A percentile compares a stretch with the other conserved stretches of the same genome.
phyloP scores from a whole-genome alignment of 169 alveolate species.

The Condylostoma magnum region DNA sequence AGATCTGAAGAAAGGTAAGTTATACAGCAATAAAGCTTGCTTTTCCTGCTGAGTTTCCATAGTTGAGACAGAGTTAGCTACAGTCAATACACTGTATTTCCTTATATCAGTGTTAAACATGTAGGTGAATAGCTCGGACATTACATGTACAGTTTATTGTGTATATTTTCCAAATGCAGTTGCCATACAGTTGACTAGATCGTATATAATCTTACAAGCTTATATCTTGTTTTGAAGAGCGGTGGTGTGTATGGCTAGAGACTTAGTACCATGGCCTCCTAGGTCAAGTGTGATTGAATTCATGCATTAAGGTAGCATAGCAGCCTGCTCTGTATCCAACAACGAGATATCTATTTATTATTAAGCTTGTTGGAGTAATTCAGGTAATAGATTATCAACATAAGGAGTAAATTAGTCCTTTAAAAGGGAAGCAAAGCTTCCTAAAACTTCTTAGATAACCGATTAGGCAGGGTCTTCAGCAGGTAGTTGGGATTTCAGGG shows the following conservation, averaged over 20 bases:
- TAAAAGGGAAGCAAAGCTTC: not conserved
- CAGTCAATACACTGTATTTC: slow-evolving; percentile 17
- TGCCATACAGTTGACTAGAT: not conserved
- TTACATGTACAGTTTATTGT: not conserved
- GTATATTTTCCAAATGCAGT: not conserved
- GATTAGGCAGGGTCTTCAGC: slow-evolving; percentile 22
- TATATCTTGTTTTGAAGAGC: slow-evolving; percentile 17
- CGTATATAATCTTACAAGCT: slow-evolving; percentile 21
- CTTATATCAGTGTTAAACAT: slow-evolving; percentile 4
- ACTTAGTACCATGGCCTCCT: slow-evolving; percentile 22
- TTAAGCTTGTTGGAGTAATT: not conserved
- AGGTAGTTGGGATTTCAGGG: not conserved
- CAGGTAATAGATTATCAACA: slow-evolving; percentile 10
- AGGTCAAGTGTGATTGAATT: slow-evolving; percentile 18
- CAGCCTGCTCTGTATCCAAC: not conserved
- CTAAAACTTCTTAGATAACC: slow-evolving; percentile 13
- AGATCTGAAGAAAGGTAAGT: not conserved
- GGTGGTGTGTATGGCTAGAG: slow-evolving; percentile 16
- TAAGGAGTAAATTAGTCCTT: slow-evolving; percentile 1
- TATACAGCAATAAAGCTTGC: not conserved
- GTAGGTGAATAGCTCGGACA: not conserved
- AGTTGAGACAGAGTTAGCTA: not conserved
- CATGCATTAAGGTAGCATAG: slow-evolving; percentile 4
- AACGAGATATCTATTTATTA: not conserved
- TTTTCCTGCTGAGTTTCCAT: not conserved